phyloP scores from a whole-genome alignment of 306 rosid species.

The Geum urbanum region DNA sequence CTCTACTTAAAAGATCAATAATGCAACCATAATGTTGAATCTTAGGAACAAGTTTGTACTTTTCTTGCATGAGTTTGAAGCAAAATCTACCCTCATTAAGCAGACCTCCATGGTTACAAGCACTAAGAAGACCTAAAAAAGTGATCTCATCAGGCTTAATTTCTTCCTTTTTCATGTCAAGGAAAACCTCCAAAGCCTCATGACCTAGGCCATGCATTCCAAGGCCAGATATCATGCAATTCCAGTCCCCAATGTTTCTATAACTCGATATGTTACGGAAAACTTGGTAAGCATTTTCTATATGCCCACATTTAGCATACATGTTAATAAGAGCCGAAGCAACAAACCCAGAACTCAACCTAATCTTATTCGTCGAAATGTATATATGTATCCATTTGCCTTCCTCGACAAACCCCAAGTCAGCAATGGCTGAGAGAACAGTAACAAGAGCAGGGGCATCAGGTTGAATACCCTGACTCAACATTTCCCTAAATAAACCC shows the following conservation, averaged over 20 bases:
- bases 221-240: slow-evolving; percentile 46
- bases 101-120: slow-evolving; percentile 59
- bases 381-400: slow-evolving; percentile 50
- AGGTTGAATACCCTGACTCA: slow-evolving; percentile 32
- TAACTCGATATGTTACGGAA: slow-evolving; percentile 33
- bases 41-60: slow-evolving; percentile 42
- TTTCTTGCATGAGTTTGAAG: slow-evolving; percentile 49
- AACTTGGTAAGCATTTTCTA: slow-evolving; percentile 41
- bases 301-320: slow-evolving; percentile 59
- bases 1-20: slow-evolving; percentile 44
- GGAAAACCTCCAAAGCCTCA: slow-evolving; percentile 38
- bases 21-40: slow-evolving; percentile 51
- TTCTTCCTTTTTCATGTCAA: slow-evolving; percentile 35
- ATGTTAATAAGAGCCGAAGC: slow-evolving; percentile 49
- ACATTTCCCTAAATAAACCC: slow-evolving; percentile 44
- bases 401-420: slow-evolving; percentile 54
- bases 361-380: slow-evolving; percentile 28
- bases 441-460: slow-evolving; percentile 51
- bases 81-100: slow-evolving; percentile 38
- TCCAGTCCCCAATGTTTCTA: slow-evolving; percentile 46
- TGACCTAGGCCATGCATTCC: slow-evolving; percentile 48
- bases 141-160: slow-evolving; percentile 45
- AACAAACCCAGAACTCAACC: slow-evolving; percentile 26
- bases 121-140: slow-evolving; percentile 45
- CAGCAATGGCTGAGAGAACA: slow-evolving; percentile 54